phyloP scores from a whole-genome alignment of 1,139 yeast genomes.

The Yamadazyma friedrichii region DNA sequence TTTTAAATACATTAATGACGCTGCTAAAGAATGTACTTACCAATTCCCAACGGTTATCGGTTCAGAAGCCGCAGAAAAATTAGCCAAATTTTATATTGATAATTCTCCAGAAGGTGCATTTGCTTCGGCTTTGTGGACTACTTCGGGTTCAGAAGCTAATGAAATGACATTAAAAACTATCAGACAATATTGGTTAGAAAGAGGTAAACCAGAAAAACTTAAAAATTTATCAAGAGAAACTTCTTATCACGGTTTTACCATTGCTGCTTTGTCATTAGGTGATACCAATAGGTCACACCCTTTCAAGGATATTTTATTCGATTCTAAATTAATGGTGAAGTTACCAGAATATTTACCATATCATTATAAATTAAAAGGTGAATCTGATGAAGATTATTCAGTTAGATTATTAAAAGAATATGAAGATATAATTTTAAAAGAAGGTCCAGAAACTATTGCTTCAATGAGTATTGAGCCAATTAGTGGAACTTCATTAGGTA shows the following conservation, averaged over 20 bases:
- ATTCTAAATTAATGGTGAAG: slow-evolving; percentile 44
- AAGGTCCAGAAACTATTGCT: slow-evolving; percentile 53
- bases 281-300: slow-evolving; percentile 41
- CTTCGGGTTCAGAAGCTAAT: slow-evolving; percentile 63
- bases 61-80: slow-evolving; percentile 47
- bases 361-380: slow-evolving; percentile 45
- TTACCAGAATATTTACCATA: slow-evolving; percentile 49
- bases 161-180: slow-evolving; percentile 58
- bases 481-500: slow-evolving; percentile 59
- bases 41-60: slow-evolving; percentile 44
- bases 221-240: slow-evolving; percentile 53
- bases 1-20: slow-evolving; percentile 44
- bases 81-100: slow-evolving; percentile 52
- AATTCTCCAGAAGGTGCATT: slow-evolving; percentile 55
- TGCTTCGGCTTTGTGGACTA: slow-evolving; percentile 53
- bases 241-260: slow-evolving; percentile 60
- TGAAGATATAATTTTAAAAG: slow-evolving; percentile 47
- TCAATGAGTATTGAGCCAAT: slow-evolving; percentile 56
- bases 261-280: slow-evolving; percentile 53
- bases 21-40: slow-evolving; percentile 45
- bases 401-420: slow-evolving; percentile 44
- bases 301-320: slow-evolving; percentile 41
- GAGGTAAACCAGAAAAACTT: slow-evolving; percentile 46
- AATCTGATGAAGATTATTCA: slow-evolving; percentile 49
- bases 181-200: slow-evolving; percentile 55